phyloP scores from a whole-genome alignment of 1,284 basidiomycete species.

The Pseudozyma pruni region DNA sequence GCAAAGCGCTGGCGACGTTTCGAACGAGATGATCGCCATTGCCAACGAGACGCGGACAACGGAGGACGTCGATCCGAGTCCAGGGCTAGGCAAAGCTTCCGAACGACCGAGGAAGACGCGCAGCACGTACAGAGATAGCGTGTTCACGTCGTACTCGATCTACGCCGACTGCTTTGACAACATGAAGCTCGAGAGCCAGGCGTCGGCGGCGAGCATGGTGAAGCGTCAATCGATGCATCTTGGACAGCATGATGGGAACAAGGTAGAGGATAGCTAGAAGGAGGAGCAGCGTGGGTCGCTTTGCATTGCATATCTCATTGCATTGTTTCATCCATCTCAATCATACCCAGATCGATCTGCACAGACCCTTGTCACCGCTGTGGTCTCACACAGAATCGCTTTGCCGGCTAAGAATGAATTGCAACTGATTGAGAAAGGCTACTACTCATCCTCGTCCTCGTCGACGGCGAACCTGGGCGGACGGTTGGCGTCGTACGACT shows the following conservation, averaged over 20 bases:
- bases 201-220: constrained; percentile 47
- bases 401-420: background rate
- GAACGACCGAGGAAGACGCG: constrained; percentile 25
- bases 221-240: constrained; percentile 41
- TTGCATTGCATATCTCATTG: no score
- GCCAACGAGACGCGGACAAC: constrained; percentile 1
- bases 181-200: constrained; percentile 47
- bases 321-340: constrained; percentile 5
- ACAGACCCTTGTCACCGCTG: no score
- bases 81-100: constrained; percentile 4
- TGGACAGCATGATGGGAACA: constrained; percentile 7
- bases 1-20: constrained; percentile 18
- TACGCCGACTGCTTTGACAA: constrained; percentile 52
- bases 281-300: background rate
- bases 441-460: constrained; percentile 17
- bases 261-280: constrained; percentile 3
- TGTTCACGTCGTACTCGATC: constrained; percentile 53
- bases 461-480: constrained; percentile 39
- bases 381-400: no score
- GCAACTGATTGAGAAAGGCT: background rate
- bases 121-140: constrained; percentile 45
- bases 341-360: constrained; percentile 18
- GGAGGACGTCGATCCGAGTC: background rate
- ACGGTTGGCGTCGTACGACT: constrained; percentile 15
- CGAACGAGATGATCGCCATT: constrained; percentile 7